Evolutionary conservation across 1,284 basidiomycete species (phyloP).

Genomic region (Marasmius fiardii): DNA sequence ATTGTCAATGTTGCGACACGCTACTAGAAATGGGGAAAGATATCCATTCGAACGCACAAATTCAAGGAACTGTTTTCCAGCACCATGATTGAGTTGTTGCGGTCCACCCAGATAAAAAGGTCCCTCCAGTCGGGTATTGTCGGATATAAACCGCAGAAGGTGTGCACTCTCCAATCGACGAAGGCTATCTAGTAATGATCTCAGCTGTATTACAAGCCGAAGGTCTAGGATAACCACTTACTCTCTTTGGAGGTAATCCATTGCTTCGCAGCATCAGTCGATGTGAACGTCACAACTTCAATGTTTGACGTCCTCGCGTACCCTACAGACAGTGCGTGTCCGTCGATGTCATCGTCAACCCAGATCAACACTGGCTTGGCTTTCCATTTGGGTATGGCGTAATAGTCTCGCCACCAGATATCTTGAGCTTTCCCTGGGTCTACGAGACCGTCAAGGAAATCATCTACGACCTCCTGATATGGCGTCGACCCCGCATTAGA

Average conservation of each 20-base stretch:
- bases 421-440: neutral
- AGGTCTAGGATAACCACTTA: neutral
- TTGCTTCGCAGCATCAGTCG: neutral
- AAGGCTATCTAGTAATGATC: neutral
- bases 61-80: neutral
- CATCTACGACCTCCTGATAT: neutral
- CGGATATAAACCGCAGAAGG: neutral
- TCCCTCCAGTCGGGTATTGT: too few species aligned
- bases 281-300: neutral
- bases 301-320: neutral
- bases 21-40: neutral
- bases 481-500: constrained; percentile 12
- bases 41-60: neutral
- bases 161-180: neutral
- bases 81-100: neutral
- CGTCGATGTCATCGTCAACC: neutral
- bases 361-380: neutral
- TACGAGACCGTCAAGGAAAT: neutral
- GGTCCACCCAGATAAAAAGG: neutral
- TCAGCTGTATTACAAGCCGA: neutral
- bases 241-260: neutral
- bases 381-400: neutral
- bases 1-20: neutral
- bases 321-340: neutral
- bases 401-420: neutral